phyloP scores from a whole-genome alignment of 2,329 filamentous ascomycete genomes.

The Aspergillus ochraceus region DNA sequence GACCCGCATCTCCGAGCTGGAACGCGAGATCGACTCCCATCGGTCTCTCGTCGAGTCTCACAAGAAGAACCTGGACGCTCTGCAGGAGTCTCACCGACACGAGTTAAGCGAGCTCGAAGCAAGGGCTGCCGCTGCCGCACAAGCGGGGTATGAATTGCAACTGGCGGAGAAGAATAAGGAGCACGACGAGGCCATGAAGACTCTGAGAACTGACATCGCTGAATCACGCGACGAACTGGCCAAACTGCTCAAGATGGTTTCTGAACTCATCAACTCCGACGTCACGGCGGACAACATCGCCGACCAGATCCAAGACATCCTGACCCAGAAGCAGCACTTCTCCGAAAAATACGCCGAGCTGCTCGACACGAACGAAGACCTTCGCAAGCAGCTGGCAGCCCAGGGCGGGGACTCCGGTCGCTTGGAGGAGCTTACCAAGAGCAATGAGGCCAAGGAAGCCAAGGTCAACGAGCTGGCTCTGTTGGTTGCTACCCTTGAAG shows the following conservation, averaged over 20 bases:
- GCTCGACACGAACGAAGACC: conserved; percentile 40
- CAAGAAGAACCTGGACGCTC: conserved; percentile 52
- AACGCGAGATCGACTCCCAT: conserved; percentile 58
- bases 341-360: conserved; percentile 44
- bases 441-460: conserved; percentile 49
- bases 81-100: conserved; percentile 54
- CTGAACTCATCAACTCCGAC: conserved; percentile 43
- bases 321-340: conserved; percentile 44
- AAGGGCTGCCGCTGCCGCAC: conserved; percentile 35
- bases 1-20: conserved; percentile 53
- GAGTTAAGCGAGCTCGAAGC: conserved; percentile 43
- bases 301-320: conserved; percentile 61
- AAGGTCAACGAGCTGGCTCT: conserved; percentile 57
- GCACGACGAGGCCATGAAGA: conserved; percentile 60
- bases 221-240: conserved; percentile 67
- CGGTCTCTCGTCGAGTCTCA: conserved; percentile 56
- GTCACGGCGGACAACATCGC: conserved; percentile 59
- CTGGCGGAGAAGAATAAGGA: conserved; percentile 55
- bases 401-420: conserved; percentile 38
- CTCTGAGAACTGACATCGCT: conserved; percentile 62
- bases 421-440: conserved; percentile 40
- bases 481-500: conserved; percentile 48
- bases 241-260: conserved; percentile 64
- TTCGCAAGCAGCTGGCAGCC: conserved; percentile 38
- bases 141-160: conserved; percentile 38